These are phyloP conservation scores for Trichophyton schoenleinii DNA, from an alignment of 2,329 filamentous ascomycete species.

Conservation along the genomic window DNA sequence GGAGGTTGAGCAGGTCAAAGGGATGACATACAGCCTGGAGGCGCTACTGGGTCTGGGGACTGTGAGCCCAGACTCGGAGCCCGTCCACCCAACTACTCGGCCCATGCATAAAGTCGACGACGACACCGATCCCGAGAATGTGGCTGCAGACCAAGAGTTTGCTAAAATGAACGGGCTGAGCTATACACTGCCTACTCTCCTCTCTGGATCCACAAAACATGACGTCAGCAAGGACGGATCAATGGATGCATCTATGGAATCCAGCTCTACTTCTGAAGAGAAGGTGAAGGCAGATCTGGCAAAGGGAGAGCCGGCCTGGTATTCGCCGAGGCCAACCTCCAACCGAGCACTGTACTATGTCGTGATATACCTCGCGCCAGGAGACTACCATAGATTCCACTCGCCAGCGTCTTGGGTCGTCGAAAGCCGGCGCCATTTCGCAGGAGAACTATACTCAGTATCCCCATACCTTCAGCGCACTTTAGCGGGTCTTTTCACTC, in stretches of 20 bases:
- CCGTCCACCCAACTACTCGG: conserved; percentile 23
- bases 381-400: conserved; percentile 98
- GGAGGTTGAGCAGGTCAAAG: conserved; percentile 96
- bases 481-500: conserved; percentile 82
- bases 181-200: conserved; percentile 77
- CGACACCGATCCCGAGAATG: conserved; percentile 45
- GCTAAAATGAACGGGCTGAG: conserved; percentile 88
- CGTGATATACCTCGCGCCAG: conserved; percentile 90
- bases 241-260: conserved; percentile 59
- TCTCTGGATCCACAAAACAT: conserved; percentile 53
- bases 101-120: conserved; percentile 15
- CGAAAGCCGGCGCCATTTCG: conserved; percentile 88
- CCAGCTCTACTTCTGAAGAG: conserved; percentile 60
- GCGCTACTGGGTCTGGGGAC: conserved; percentile 62
- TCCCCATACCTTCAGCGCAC: conserved; percentile 90
- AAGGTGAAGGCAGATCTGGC: conserved; percentile 77
- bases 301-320: conserved; percentile 55
- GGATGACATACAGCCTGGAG: conserved; percentile 94
- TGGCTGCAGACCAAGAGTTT: conserved; percentile 81
- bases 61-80: conserved; percentile 33
- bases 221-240: conserved; percentile 40
- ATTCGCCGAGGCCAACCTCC: conserved; percentile 49
- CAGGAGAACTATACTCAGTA: conserved; percentile 88
- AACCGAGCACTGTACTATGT: conserved; percentile 72
- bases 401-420: conserved; percentile 92